Percentiles rank a stretch among this genome's conserved stretches.
phyloP scores from a whole-genome alignment of 805 yeast species.

The Cyberlindnera lachancei region DNA sequence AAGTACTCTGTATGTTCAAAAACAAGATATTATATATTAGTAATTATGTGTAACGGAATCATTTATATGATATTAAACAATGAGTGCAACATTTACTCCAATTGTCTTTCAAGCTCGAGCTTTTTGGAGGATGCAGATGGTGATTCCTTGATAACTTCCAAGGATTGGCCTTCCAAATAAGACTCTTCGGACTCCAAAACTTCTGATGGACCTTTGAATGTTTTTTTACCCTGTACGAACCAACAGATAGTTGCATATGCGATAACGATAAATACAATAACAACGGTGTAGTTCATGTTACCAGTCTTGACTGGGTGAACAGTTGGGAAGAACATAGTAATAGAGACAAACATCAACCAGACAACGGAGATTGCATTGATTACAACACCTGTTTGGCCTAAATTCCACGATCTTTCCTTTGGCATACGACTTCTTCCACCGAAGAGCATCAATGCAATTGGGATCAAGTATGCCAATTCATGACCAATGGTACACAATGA shows the following conservation, averaged over 20 bases:
- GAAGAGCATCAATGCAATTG: slow-evolving; percentile 21
- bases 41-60: no score
- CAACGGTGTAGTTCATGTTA: slow-evolving; percentile 24
- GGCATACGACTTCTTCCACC: slow-evolving; percentile 20
- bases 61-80: no score
- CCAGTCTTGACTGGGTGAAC: slow-evolving; percentile 18
- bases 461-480: slow-evolving; percentile 26
- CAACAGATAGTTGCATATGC: slow-evolving; percentile 19
- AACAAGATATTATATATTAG: no score
- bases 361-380: slow-evolving; percentile 14
- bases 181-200: slow-evolving; percentile 7
- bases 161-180: slow-evolving; percentile 1
- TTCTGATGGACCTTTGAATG: slow-evolving; percentile 22
- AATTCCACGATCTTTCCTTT: slow-evolving; percentile 20
- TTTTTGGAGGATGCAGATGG: slow-evolving; percentile 3
- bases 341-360: slow-evolving; percentile 19
- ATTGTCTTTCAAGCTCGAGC: no score
- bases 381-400: slow-evolving; percentile 18
- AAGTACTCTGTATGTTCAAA: no score
- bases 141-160: slow-evolving; percentile 6
- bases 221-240: slow-evolving; percentile 21
- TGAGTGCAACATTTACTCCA: no score
- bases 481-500: slow-evolving; percentile 27
- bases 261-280: slow-evolving; percentile 18
- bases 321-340: slow-evolving; percentile 22